phyloP scores from a whole-genome alignment of 768 basidiomycete species.

The Collybia sordida region DNA sequence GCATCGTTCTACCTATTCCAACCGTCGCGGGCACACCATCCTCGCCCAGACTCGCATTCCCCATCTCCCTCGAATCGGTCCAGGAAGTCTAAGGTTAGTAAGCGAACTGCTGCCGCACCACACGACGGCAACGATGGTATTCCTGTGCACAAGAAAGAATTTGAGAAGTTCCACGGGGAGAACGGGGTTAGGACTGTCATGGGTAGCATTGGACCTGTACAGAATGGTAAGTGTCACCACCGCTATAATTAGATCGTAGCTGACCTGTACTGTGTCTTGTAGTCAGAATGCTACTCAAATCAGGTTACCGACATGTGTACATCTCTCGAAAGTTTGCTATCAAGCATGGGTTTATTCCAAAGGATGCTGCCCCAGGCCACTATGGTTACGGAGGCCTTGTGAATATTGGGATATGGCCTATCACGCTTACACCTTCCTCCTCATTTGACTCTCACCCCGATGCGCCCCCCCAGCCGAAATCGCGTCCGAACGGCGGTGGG shows the following conservation, averaged over 20 bases:
- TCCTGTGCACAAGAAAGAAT: conserved; percentile 71
- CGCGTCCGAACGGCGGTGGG: background rate
- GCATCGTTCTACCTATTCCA: conserved; percentile 70
- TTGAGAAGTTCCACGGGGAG: conserved; percentile 83
- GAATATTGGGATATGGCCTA: conserved; percentile 84
- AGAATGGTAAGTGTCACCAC: conserved; percentile 58
- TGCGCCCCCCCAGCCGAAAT: conserved; percentile 19
- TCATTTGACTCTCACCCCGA: conserved; percentile 30
- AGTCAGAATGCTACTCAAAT: conserved; percentile 94
- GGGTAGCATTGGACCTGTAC: conserved; percentile 89
- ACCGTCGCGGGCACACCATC: conserved; percentile 31
- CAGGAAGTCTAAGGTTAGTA: conserved; percentile 38
- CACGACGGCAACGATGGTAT: conserved; percentile 44
- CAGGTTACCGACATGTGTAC: conserved; percentile 92
- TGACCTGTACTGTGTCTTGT: background rate
- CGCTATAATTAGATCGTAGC: background rate
- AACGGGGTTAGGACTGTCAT: conserved; percentile 93
- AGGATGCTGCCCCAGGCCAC: conserved; percentile 83
- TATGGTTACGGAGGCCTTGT: conserved; percentile 93
- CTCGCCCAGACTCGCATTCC: conserved; percentile 24
- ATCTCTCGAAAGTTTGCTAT: conserved; percentile 92
- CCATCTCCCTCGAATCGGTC: conserved; percentile 39
- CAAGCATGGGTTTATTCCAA: conserved; percentile 83
- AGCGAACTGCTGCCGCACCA: conserved; percentile 23
- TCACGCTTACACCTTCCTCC: conserved; percentile 58